Conservation (phyloP, 2,329 filamentous ascomycete genomes). For the Fusarium globosum region DNA sequence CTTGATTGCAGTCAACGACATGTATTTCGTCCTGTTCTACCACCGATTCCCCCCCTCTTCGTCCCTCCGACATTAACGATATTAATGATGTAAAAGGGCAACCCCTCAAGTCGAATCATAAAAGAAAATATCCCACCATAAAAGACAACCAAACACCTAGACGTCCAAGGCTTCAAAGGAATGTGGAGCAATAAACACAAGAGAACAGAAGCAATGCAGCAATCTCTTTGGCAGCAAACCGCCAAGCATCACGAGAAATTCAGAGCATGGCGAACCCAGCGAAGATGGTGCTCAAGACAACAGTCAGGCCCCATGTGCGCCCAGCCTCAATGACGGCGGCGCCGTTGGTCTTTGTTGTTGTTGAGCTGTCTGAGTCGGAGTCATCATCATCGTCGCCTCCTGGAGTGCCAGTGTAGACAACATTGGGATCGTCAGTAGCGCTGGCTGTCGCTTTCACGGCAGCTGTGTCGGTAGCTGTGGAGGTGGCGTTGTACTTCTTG, state of each 20-base stretch:
- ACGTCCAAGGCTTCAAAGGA: conserved; percentile 43
- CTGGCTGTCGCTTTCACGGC: conserved; percentile 54
- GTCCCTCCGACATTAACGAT: conserved; percentile 29
- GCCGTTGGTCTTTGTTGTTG: conserved; percentile 31
- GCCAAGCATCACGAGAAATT: background rate
- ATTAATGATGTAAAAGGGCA: conserved; percentile 35
- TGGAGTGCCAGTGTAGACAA: conserved; percentile 49
- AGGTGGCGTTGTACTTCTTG: conserved; percentile 66
- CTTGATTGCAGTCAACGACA: conserved; percentile 17
- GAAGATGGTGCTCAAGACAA: conserved; percentile 54
- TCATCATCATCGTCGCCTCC: background rate
- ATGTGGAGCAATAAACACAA: conserved; percentile 38
- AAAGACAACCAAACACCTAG: conserved; percentile 43
- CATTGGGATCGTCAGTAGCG: conserved; percentile 47
- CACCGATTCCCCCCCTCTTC: conserved; percentile 3
- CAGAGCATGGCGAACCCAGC: conserved; percentile 56
- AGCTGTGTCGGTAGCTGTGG: conserved; percentile 51
- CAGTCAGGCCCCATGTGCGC: conserved; percentile 51
- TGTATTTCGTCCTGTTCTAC: conserved; percentile 25
- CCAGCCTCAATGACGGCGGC: conserved; percentile 51
- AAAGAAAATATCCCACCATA: conserved; percentile 29
- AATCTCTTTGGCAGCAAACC: background rate
- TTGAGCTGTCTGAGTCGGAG: conserved; percentile 22
- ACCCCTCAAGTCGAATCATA: conserved; percentile 22
- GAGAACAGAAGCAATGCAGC: conserved; percentile 29